phyloP scores from a whole-genome alignment of 108 stramenopile species.

The Pseudonitzschia pungens region DNA sequence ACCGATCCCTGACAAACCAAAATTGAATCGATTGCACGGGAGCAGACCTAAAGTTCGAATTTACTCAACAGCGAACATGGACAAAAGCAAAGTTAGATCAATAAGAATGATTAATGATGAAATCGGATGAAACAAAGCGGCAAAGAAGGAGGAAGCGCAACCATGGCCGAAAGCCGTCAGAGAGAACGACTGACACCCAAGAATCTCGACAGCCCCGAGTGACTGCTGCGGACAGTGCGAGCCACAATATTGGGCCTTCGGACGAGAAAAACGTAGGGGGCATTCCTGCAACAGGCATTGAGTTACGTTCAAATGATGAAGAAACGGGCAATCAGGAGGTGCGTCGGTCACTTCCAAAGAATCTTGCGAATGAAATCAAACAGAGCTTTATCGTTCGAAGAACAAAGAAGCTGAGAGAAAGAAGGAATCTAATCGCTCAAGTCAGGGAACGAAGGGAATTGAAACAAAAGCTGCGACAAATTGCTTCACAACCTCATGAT shows the following conservation, averaged over 20 bases:
- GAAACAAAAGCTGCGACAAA: not conserved
- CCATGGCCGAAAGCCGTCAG: not conserved
- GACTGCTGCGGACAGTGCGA: too few species aligned
- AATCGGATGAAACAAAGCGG: not conserved
- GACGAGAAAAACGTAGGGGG: not conserved
- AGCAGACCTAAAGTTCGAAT: not conserved
- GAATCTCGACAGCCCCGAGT: not conserved
- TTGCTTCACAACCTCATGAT: not conserved
- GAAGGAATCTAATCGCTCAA: slow-evolving; percentile 8
- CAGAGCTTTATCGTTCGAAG: slow-evolving; percentile 2
- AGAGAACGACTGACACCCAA: not conserved
- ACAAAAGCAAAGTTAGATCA: not conserved
- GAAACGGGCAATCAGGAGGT: not conserved
- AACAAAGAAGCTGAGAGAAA: slow-evolving; percentile 7
- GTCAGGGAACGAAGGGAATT: slow-evolving; percentile 9
- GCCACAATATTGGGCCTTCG: too few species aligned
- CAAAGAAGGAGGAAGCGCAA: not conserved
- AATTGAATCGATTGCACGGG: too few species aligned
- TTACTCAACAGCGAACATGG: not conserved
- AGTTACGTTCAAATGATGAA: not conserved
- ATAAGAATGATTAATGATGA: not conserved
- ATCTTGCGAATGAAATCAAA: not conserved
- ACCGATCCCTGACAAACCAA: too few species aligned
- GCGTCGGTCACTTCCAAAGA: not conserved
- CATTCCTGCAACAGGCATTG: not conserved